These are phyloP conservation scores for Neopestalotiopsis sp. DNA, from an alignment of 2,329 filamentous ascomycete species.

Conservation along the genomic window DNA sequence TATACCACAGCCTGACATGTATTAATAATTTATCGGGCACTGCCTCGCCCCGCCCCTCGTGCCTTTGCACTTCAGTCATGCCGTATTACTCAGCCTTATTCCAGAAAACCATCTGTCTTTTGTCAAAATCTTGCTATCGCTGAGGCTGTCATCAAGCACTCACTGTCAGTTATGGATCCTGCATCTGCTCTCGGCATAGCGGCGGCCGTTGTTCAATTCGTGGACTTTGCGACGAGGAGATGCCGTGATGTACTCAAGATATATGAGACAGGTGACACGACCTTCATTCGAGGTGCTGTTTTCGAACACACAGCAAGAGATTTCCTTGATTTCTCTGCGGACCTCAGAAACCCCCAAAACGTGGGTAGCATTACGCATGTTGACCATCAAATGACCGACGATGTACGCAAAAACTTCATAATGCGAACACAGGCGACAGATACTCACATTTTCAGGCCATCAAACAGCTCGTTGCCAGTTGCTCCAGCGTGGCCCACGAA, in stretches of 20 bases:
- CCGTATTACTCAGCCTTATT: background rate
- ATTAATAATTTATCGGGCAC: too few relatives aligned
- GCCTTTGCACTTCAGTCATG: too few relatives aligned
- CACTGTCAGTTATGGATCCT: background rate
- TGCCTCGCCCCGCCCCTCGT: too few relatives aligned
- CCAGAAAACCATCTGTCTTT: background rate
- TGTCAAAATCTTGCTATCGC: background rate
- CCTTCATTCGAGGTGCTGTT: background rate
- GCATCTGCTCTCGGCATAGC: background rate
- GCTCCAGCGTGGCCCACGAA: background rate
- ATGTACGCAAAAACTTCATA: background rate
- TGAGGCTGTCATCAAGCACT: too few relatives aligned
- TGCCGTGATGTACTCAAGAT: background rate
- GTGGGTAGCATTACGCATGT: background rate
- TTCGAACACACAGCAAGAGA: background rate
- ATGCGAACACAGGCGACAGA: background rate
- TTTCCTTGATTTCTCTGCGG: background rate
- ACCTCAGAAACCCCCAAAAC: background rate
- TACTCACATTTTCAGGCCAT: background rate
- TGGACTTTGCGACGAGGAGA: background rate
- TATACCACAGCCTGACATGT: too few relatives aligned
- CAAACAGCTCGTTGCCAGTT: background rate
- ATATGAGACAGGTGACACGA: background rate
- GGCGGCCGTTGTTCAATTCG: background rate
- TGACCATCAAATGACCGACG: background rate